A percentile compares a stretch with the other conserved stretches of the same genome.
phyloP scores from a whole-genome alignment of 257 asterid species.

The Pogostemon cablin region DNA sequence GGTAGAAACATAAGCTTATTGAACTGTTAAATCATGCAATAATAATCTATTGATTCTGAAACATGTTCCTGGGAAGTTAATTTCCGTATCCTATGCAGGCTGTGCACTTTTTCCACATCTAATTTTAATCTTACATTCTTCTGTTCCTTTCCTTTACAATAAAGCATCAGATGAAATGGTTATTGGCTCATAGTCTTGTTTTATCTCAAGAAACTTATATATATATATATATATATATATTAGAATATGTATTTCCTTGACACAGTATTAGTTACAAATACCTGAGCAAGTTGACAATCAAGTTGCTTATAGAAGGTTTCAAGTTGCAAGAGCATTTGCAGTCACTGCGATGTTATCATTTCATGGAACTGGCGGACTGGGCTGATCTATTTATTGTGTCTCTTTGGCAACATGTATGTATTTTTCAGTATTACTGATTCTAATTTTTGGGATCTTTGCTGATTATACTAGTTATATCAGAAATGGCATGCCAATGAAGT shows the following conservation, averaged over 20 bases:
- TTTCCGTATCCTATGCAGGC: conserved; percentile 23
- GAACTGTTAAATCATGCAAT: not conserved
- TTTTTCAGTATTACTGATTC: conserved; percentile 28
- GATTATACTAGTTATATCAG: conserved; percentile 52
- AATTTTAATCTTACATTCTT: conserved; percentile 5
- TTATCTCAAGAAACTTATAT: conserved; percentile 16
- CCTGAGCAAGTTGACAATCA: conserved; percentile 85
- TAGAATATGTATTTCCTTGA: conserved; percentile 51
- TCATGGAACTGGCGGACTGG: conserved; percentile 99
- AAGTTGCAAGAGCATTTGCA: conserved; percentile 82
- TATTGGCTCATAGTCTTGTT: conserved; percentile 8
- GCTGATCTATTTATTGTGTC: conserved; percentile 92
- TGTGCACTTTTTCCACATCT: not conserved
- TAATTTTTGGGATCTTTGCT: conserved; percentile 35
- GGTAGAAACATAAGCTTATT: conserved; percentile 3
- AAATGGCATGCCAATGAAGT: conserved; percentile 83
- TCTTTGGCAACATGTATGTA: conserved; percentile 73
- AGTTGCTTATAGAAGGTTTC: conserved; percentile 88
- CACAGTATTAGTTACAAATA: conserved; percentile 65
- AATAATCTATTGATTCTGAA: conserved; percentile 17
- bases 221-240: too few species aligned
- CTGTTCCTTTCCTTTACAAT: conserved; percentile 13
- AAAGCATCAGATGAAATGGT: conserved; percentile 25
- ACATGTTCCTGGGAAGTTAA: conserved; percentile 21
- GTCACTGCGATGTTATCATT: conserved; percentile 82